phyloP scores from a whole-genome alignment of 305 asterid genomes.

The Fraxinus nigra region DNA sequence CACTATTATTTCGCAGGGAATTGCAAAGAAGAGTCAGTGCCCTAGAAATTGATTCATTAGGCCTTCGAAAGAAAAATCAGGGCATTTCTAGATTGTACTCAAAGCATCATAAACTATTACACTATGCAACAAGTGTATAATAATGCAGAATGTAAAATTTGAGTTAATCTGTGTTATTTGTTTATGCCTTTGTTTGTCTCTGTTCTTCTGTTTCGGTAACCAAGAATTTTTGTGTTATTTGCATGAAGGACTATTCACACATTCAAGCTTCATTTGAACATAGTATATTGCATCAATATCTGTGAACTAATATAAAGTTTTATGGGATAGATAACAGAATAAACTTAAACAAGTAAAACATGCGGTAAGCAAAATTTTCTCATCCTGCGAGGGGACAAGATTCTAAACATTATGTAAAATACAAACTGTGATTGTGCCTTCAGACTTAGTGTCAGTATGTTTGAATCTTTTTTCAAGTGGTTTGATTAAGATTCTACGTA shows the following conservation, averaged over 20 bases:
- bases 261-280: neutral
- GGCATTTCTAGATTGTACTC: neutral
- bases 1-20: neutral
- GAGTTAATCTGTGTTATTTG: neutral
- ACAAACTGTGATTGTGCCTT: neutral
- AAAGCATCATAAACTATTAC: neutral
- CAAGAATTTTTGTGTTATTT: neutral
- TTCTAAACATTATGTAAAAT: neutral
- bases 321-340: neutral
- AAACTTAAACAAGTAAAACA: neutral
- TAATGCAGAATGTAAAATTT: neutral
- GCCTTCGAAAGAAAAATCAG: neutral
- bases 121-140: neutral
- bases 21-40: neutral
- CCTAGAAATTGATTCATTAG: neutral
- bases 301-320: neutral
- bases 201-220: neutral
- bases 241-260: neutral
- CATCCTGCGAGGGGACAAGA: neutral
- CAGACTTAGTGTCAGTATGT: neutral
- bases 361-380: neutral
- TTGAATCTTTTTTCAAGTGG: neutral
- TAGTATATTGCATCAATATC: neutral
- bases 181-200: neutral
- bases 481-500: neutral